These are phyloP conservation scores for Brassica incana DNA, from an alignment of 345 rosid genomes.

Conservation along the genomic window DNA sequence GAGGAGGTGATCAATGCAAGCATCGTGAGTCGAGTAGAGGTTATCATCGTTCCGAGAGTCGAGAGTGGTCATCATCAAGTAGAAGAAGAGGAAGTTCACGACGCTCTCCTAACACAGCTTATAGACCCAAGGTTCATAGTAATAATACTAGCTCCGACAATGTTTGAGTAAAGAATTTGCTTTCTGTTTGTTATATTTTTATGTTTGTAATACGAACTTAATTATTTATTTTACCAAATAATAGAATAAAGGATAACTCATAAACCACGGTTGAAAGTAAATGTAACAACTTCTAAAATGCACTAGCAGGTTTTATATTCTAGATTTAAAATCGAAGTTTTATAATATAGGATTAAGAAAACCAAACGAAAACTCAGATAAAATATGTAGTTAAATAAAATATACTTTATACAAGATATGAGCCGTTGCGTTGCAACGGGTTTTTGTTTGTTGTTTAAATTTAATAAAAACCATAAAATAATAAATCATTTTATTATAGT, in stretches of 20 bases:
- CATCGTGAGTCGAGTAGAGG: constrained; percentile 14
- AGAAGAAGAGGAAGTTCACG: constrained; percentile 36
- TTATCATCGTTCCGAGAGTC: constrained; percentile 17
- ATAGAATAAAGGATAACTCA: background rate
- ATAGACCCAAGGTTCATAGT: constrained; percentile 6
- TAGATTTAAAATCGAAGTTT: too few relatives aligned
- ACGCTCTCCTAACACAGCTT: constrained; percentile 1
- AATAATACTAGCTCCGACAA: constrained; percentile 16
- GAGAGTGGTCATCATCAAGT: constrained; percentile 37
- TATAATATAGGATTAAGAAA: too few relatives aligned
- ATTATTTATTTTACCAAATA: background rate
- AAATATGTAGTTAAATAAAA: too few relatives aligned
- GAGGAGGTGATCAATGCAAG: background rate
- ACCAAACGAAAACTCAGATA: too few relatives aligned
- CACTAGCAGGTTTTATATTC: background rate
- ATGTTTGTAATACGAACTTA: background rate
- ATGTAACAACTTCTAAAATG: background rate
- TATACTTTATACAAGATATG: background rate
- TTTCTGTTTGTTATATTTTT: background rate
- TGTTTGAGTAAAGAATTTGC: background rate
- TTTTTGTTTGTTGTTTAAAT: too few relatives aligned
- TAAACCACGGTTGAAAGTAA: background rate
- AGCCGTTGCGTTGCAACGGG: too few relatives aligned
- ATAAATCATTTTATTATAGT: too few relatives aligned
- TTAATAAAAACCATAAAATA: too few relatives aligned